Conservation (phyloP, 2,329 filamentous ascomycete genomes). For the Nothopassalora personata region DNA sequence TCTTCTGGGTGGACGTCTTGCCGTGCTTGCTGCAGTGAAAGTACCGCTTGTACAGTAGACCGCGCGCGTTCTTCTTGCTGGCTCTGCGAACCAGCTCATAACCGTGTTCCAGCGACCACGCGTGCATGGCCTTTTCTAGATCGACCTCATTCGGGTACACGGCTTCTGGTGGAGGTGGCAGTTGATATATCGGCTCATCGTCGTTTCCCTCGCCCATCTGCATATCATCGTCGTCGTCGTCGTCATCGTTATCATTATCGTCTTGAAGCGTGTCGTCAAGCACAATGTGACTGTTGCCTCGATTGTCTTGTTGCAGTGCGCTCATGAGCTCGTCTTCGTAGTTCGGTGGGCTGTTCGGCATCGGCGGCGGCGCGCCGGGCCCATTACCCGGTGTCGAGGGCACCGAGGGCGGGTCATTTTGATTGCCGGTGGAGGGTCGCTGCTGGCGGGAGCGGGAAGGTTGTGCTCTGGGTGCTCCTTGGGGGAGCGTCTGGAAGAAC, state of each 20-base stretch:
- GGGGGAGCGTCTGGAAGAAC: slow-evolving; percentile 15
- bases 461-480: slow-evolving; percentile 12
- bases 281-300: slow-evolving; percentile 4
- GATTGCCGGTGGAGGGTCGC: neutral
- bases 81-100: slow-evolving; percentile 32
- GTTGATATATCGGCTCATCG: slow-evolving; percentile 27
- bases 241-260: slow-evolving; percentile 23
- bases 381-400: slow-evolving; percentile 19
- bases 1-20: slow-evolving; percentile 23
- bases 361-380: slow-evolving; percentile 25
- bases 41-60: slow-evolving; percentile 32
- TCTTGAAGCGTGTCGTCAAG: slow-evolving; percentile 10
- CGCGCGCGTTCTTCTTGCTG: slow-evolving; percentile 31
- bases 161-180: slow-evolving; percentile 30
- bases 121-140: slow-evolving; percentile 30
- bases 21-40: slow-evolving; percentile 33
- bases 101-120: slow-evolving; percentile 31
- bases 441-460: slow-evolving; percentile 1
- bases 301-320: slow-evolving; percentile 20
- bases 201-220: slow-evolving; percentile 12
- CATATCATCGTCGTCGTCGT: slow-evolving; percentile 20
- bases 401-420: slow-evolving; percentile 8
- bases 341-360: slow-evolving; percentile 19
- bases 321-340: slow-evolving; percentile 25
- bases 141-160: slow-evolving; percentile 25